Percentiles rank a stretch among this genome's conserved stretches.
phyloP scores from a whole-genome alignment of 2,329 filamentous ascomycete genomes.

The Colletotrichum sp. region DNA sequence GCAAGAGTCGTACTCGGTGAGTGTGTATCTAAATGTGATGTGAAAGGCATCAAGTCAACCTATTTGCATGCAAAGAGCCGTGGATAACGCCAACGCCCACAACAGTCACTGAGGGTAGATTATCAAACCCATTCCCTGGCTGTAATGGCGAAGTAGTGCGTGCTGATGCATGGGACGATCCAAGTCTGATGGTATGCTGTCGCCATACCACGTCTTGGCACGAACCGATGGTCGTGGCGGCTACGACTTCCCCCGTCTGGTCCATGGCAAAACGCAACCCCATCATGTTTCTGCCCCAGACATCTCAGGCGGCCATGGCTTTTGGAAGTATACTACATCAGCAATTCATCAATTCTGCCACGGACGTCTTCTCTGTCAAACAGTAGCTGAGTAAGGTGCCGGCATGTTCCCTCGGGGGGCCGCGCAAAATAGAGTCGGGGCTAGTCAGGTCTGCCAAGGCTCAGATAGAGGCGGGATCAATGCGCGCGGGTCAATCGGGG shows the following conservation, averaged over 20 bases:
- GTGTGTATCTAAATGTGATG: neutral
- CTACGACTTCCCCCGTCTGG: neutral
- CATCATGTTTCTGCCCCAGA: neutral
- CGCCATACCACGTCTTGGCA: neutral
- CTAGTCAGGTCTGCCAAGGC: neutral
- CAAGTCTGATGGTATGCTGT: neutral
- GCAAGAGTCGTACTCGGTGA: neutral
- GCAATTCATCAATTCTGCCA: neutral
- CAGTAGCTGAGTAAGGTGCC: neutral
- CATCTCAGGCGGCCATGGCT: neutral
- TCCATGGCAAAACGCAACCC: neutral
- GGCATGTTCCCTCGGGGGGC: neutral
- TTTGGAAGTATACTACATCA: neutral
- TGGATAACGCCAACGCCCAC: neutral
- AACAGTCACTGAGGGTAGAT: neutral
- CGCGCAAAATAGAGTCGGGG: neutral
- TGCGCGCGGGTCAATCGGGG: neutral
- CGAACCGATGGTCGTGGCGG: conserved; percentile 12
- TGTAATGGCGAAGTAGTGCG: neutral
- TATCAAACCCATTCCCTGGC: neutral
- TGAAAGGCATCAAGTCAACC: neutral
- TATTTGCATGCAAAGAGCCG: neutral
- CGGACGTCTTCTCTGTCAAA: neutral
- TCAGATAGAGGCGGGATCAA: neutral
- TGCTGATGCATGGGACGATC: neutral